Conservation (phyloP, 2,329 filamentous ascomycete species). For the Teratosphaeria destructans region DNA sequence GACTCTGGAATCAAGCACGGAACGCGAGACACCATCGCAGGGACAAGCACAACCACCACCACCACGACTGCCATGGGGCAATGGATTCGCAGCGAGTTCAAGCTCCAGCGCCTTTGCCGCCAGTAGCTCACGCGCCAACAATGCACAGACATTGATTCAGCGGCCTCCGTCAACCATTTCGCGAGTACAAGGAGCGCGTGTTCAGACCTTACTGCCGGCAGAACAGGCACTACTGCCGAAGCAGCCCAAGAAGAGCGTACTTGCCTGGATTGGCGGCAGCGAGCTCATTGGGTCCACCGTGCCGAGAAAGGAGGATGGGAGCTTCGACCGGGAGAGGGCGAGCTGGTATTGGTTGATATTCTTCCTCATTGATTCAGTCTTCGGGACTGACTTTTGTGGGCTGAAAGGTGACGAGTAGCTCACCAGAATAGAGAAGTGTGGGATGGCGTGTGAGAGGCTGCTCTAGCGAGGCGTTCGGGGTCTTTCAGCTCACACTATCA, state of each 20-base stretch:
- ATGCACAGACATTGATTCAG: neutral
- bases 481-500: neutral
- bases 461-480: neutral
- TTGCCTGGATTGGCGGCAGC: slow-evolving; percentile 31
- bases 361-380: slow-evolving; percentile 44
- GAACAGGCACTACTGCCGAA: slow-evolving; percentile 40
- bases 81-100: neutral
- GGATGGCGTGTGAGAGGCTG: neutral
- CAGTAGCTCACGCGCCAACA: neutral
- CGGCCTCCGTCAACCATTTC: neutral
- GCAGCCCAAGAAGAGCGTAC: slow-evolving; percentile 24
- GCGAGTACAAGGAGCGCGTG: slow-evolving; percentile 27
- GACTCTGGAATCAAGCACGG: slow-evolving; percentile 1
- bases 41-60: slow-evolving; percentile 1
- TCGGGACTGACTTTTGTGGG: slow-evolving; percentile 54
- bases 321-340: slow-evolving; percentile 63
- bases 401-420: slow-evolving; percentile 36
- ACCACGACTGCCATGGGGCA: slow-evolving; percentile 1
- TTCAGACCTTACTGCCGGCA: slow-evolving; percentile 31
- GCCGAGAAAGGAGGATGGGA: slow-evolving; percentile 60
- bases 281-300: slow-evolving; percentile 65
- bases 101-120: neutral
- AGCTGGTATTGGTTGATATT: slow-evolving; percentile 52
- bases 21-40: slow-evolving; percentile 1
- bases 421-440: neutral